These are phyloP conservation scores for Sclerotinia nivalis DNA, from an alignment of 2,329 filamentous ascomycete genomes.

Conservation along the genomic window DNA sequence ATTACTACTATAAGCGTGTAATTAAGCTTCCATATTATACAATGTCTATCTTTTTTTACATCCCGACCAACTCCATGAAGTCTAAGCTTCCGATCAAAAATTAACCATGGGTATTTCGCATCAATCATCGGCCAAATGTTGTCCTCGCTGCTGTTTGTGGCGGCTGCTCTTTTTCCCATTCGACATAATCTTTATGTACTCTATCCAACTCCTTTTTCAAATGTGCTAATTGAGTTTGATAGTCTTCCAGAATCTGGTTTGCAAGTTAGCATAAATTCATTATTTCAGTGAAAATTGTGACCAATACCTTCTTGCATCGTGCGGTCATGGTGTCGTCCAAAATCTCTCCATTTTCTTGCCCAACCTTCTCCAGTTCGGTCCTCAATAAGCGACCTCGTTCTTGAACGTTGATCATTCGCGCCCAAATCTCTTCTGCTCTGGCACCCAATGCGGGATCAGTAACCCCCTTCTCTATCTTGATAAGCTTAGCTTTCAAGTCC, in stretches of 20 bases:
- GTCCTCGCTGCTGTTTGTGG: constrained; percentile 17
- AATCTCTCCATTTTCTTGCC: constrained; percentile 55
- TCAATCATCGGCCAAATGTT: constrained; percentile 22
- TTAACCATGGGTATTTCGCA: constrained; percentile 24
- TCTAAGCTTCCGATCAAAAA: constrained; percentile 20
- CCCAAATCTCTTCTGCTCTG: constrained; percentile 83
- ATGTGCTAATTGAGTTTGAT: constrained; percentile 76
- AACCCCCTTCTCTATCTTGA: constrained; percentile 66
- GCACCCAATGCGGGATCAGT: constrained; percentile 74
- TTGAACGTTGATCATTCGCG: constrained; percentile 71
- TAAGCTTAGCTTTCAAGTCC: constrained; percentile 70
- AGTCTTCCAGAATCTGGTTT: constrained; percentile 71
- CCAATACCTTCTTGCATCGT: constrained; percentile 69
- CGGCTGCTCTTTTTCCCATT: constrained; percentile 50
- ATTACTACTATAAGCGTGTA: constrained; percentile 4
- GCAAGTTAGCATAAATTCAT: constrained; percentile 28
- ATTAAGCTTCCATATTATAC: constrained; percentile 22
- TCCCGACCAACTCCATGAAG: constrained; percentile 22
- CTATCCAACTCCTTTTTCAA: constrained; percentile 64
- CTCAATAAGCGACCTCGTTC: constrained; percentile 72
- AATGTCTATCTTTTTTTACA: constrained; percentile 23
- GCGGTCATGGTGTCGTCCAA: constrained; percentile 70
- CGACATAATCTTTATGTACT: constrained; percentile 54
- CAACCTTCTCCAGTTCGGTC: constrained; percentile 70
- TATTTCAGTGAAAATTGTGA: constrained; percentile 28